A percentile compares a stretch with the other conserved stretches of the same genome.
Evolutionary conservation across 1,139 yeast genomes (phyloP).

Genomic region (Debaryomyces fabryi): DNA sequence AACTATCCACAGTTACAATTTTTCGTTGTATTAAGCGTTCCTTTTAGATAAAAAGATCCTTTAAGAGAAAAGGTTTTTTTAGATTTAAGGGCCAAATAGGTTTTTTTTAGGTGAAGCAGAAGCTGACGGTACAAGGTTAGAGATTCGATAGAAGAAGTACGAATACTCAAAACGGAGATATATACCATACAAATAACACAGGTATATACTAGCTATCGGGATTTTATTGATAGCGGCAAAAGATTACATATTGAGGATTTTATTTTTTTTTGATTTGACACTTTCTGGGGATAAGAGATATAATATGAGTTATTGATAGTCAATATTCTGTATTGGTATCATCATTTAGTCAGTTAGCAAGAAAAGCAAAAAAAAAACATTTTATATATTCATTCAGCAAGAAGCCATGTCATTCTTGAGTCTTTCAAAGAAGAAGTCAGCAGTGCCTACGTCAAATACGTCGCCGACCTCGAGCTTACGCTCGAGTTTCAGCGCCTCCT

Average conservation of each 20-base stretch:
- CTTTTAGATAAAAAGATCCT: constrained; percentile 7
- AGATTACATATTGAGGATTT: not conserved
- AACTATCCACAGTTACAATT: constrained; percentile 2
- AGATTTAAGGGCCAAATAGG: constrained; percentile 7
- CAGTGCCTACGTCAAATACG: constrained; percentile 11
- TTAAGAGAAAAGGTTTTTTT: constrained; percentile 6
- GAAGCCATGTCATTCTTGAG: constrained; percentile 16
- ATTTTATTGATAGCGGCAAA: not conserved
- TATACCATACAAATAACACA: not conserved
- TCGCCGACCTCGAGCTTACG: constrained; percentile 13
- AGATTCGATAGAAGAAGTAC: not conserved
- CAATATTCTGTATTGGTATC: constrained; percentile 5
- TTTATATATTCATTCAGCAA: constrained; percentile 3
- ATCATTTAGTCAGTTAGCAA: not conserved
- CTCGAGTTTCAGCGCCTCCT: constrained; percentile 5
- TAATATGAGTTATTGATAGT: constrained; percentile 8
- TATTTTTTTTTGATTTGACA: constrained; percentile 1
- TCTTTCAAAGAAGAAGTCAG: constrained; percentile 18
- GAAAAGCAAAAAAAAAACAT: constrained; percentile 1
- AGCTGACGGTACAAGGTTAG: constrained; percentile 6
- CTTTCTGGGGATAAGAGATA: constrained; percentile 1
- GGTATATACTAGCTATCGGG: not conserved
- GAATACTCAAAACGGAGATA: not conserved
- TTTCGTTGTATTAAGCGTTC: constrained; percentile 7
- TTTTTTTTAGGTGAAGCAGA: constrained; percentile 8